Conservation (phyloP, 1,284 basidiomycete species). For the Malassezia dermatis region DNA sequence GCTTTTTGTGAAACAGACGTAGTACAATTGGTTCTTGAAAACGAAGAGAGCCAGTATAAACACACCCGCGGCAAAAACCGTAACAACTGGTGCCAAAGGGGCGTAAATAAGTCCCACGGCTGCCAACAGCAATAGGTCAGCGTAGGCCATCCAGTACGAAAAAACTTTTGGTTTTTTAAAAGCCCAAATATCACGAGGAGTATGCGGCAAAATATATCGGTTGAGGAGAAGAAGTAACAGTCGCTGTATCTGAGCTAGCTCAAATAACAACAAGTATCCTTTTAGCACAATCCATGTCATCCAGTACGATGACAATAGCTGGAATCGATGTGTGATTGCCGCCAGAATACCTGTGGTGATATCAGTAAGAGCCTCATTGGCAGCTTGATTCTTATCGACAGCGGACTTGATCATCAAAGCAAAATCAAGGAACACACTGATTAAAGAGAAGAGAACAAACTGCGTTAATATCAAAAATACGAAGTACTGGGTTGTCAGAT, state of each 20-base stretch:
- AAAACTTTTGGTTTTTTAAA: conserved; percentile 92
- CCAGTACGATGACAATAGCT: conserved; percentile 44
- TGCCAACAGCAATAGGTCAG: conserved; percentile 42
- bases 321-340: conserved; percentile 34
- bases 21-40: conserved; percentile 48
- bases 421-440: conserved; percentile 38
- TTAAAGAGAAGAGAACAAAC: conserved; percentile 44
- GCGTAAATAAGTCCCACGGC: conserved; percentile 43
- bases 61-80: conserved; percentile 30
- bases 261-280: conserved; percentile 84
- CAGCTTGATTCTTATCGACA: background rate
- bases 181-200: conserved; percentile 86
- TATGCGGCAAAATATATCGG: conserved; percentile 73
- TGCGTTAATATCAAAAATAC: conserved; percentile 42
- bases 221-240: conserved; percentile 74
- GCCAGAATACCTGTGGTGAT: conserved; percentile 14
- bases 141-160: conserved; percentile 75
- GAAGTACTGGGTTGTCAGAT: conserved; percentile 40
- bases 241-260: conserved; percentile 88
- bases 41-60: conserved; percentile 37
- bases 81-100: conserved; percentile 35
- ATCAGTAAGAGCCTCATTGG: background rate
- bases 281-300: conserved; percentile 55
- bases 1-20: conserved; percentile 44
- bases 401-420: conserved; percentile 3